Evolutionary conservation across 1,284 basidiomycete species (phyloP), one percentile per base, ranked within the genome.

Genomic region (Tylopilus microsporus): DNA sequence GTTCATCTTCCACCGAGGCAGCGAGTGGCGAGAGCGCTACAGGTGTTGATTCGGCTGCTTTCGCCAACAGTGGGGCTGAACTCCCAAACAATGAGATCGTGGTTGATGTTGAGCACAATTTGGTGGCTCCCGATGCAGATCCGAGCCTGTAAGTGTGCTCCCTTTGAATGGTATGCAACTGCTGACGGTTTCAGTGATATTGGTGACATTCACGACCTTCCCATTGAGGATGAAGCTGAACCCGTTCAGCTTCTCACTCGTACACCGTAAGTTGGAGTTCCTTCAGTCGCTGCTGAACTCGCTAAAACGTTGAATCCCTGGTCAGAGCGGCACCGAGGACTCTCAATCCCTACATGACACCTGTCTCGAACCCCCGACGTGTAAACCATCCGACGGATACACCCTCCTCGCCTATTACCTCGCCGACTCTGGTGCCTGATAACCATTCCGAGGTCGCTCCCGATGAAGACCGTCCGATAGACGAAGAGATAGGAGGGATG

Each of bases 291-390:
- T 36, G n/a, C 30, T 52, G 18, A 55, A 3, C n/a, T 1, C 9
- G 15, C 5, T 15, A 16, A 34, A 52, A 10, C 9, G n/a, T 45
- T 51, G n/a, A 39, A 16, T 37, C 16, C 46, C 13, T 49, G 37
- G 19, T 39, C 41, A 70, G 68, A 10, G 52, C 57, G 13, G 66
- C 49, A 5, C 25, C 55, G 36, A 63, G 58, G 52, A 48, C 52
- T n/a, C 57, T 61, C 7, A 70, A 68, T 49, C 66, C 68, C 2
- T 68, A 68, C 45, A 50, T 71, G 68, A 68, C 67, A 30, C 67
- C 67, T 0, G 3, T 67, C 39, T 68, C 68, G 21, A 69, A 68
- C 51, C 59, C 68, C 19, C 62, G 67, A 49, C 55, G 47, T 30
- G 48, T n/a, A 6, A 43, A 54, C 39, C 36, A 56, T 49, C 6